Evolutionary conservation across 257 asterid genomes (phyloP), one percentile per base, ranked within the genome.

Genomic region (Galeopsis tetrahit): DNA sequence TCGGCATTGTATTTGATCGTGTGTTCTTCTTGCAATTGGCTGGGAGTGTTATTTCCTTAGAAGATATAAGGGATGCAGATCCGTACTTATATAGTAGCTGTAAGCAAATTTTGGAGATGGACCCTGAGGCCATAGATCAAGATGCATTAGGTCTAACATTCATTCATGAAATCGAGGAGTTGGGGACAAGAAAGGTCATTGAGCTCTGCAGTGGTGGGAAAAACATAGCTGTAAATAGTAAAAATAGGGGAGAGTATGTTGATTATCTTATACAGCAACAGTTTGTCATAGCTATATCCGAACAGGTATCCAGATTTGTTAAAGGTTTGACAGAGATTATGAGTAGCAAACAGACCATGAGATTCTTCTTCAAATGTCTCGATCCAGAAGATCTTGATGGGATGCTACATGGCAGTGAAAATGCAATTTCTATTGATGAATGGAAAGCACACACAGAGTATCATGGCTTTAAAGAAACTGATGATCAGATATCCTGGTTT

Each of bases 361-460:
- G 35, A 43, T 82, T 86, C 66, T 95, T 95, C 79, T 95, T 92
- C 86, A 71, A 62, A 56, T 87, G 86, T 87, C 78, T 95, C 81
- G 83, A 88, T 46, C 86, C 78, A 5, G 92, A 87, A 81, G 99
- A 95, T 79, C 90, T 92, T 69, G 95, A 95, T 75, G 60, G 78
- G 85, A 90, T 95, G 90, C 85, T 95, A 36, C 84, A 81, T 71
- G 99, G 99, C 46, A 88, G 93, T 75, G 97, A 90, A 77, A 85
- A 69, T 69, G 85, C 81, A 69, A 85, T 95, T 74, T 90, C 96
- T 62, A 85, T 88, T 32, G 96, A 92, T 81, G 99, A 92, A 77
- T 95, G 99, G 98, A 95, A 72, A 78, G 91, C 93, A 58, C 96
- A 95, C 81, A 90, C 98, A 2, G 90, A 90, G 34, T 95, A 86